phyloP scores from a whole-genome alignment of 352 stramenopile genomes.

The Phytophthora vignae region DNA sequence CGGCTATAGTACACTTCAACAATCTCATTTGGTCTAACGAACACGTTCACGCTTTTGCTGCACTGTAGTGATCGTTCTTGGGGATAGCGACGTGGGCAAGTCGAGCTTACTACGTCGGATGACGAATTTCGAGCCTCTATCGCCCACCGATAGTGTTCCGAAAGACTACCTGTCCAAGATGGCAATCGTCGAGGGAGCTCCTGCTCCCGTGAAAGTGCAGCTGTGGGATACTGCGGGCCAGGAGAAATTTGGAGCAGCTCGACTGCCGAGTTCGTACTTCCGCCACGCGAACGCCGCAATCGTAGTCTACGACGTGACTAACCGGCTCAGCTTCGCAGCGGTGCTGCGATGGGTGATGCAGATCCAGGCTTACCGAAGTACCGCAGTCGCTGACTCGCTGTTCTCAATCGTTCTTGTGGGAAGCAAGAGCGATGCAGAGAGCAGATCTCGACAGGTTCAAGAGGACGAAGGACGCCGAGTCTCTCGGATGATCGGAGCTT shows the following conservation, averaged over 20 bases:
- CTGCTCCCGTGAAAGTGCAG: conserved; percentile 54
- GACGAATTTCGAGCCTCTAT: conserved; percentile 6
- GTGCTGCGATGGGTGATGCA: conserved; percentile 44
- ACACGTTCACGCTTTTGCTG: not conserved
- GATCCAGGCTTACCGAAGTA: conserved; percentile 25
- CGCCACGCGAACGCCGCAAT: conserved; percentile 50
- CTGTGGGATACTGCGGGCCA: conserved; percentile 66
- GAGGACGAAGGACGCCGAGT: conserved; percentile 34
- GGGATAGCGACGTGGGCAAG: conserved; percentile 53
- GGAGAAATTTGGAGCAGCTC: conserved; percentile 45
- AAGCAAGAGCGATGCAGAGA: conserved; percentile 30
- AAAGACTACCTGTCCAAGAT: conserved; percentile 50
- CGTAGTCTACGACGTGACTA: conserved; percentile 53
- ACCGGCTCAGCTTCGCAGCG: conserved; percentile 44
- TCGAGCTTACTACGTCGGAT: conserved; percentile 47
- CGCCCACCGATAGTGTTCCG: not conserved
- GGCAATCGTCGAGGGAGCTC: conserved; percentile 25
- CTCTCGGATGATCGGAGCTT: conserved; percentile 26
- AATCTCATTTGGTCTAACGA: not conserved
- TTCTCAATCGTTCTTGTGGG: conserved; percentile 51
- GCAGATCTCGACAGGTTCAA: conserved; percentile 20
- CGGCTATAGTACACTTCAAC: not conserved
- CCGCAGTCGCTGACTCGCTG: not conserved
- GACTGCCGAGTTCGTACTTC: conserved; percentile 53
- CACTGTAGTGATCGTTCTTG: conserved; percentile 56